phyloP scores from a whole-genome alignment of 139 green algal species.

The Chlorella sp. region DNA sequence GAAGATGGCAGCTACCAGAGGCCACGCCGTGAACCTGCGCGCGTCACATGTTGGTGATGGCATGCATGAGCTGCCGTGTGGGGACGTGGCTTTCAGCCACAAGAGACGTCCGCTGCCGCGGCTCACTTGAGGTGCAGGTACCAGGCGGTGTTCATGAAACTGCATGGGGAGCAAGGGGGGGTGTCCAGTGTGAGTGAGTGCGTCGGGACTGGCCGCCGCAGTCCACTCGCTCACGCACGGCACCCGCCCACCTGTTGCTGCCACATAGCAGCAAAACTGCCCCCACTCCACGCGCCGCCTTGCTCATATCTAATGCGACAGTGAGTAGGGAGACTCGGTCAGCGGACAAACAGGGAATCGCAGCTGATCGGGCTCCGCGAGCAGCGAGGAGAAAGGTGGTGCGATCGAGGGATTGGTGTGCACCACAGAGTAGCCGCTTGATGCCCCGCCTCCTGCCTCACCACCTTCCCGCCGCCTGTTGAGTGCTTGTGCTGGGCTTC shows the following conservation, averaged over 20 bases:
- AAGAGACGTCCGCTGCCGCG: neutral
- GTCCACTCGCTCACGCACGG: neutral
- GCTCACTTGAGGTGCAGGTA: conserved; percentile 33
- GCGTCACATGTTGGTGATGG: neutral
- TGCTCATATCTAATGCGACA: too few species aligned
- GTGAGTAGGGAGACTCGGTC: too few species aligned
- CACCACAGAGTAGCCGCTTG: too few species aligned
- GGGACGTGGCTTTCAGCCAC: neutral
- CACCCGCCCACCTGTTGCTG: neutral
- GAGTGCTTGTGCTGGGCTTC: too few species aligned
- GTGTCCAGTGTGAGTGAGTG: too few species aligned
- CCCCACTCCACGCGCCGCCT: neutral
- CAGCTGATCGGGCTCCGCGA: too few species aligned
- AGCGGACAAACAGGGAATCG: too few species aligned
- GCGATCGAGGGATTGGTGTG: too few species aligned
- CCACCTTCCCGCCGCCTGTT: too few species aligned
- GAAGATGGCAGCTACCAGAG: conserved; percentile 5
- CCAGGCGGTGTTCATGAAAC: conserved; percentile 25
- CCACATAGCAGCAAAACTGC: neutral
- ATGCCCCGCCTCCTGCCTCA: too few species aligned
- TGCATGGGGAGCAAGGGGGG: too few species aligned
- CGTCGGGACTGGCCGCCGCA: neutral
- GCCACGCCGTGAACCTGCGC: conserved; percentile 22
- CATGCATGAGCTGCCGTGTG: neutral
- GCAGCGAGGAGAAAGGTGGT: too few species aligned